Base-by-base conservation (phyloP, 148 eudicot genomes). In the Chenopodium formosanum region DNA sequence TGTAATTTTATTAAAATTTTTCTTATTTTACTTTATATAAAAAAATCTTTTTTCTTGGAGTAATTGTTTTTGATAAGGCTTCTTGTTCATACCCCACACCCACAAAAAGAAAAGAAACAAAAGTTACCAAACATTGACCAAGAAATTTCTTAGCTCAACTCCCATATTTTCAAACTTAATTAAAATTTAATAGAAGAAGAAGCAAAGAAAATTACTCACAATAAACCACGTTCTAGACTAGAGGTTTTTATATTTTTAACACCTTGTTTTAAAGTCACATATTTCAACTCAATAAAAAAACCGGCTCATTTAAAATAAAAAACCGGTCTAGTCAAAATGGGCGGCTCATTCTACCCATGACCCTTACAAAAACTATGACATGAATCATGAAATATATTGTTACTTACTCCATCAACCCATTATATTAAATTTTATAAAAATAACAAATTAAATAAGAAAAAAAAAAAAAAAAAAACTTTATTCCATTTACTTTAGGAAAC, bases 271-370 rank as follows among this genome's bases (percentile, higher is more conserved):
- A 14, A 48, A 10, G 74, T 72, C 74, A 73, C 34, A 17, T 46
- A 64, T 46, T 83, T 83, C 78, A 79, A 83, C 69, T 78, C 9
- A 60, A 20, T 40, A 32, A 19, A 75, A 58, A 19, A 75, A 76
- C 64, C 69, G 69, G 70, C 67, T 44, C 62, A 66, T 78, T 62
- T 29, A 2, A 46, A 40, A 40, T 40, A 40, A 40, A 40, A 50
- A 52, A n/a, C 29, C 67, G 60, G 76, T 82, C 73, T 47, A 31
- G 85, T 83, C 85, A 73, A 83, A 6, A 83, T 23, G 9, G 78
- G 73, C 68, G 70, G 80, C 85, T 78, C 56, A 83, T 83, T 78
- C 48, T 11, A 66, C 74, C 75, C 5, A 68, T 82, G 40, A 14
- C 52, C 53, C 67, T 56, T 64, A 37, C 79, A 66, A 20, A 37